phyloP scores from a whole-genome alignment of 2,329 filamentous ascomycete genomes.

The Leptographium flavum region DNA sequence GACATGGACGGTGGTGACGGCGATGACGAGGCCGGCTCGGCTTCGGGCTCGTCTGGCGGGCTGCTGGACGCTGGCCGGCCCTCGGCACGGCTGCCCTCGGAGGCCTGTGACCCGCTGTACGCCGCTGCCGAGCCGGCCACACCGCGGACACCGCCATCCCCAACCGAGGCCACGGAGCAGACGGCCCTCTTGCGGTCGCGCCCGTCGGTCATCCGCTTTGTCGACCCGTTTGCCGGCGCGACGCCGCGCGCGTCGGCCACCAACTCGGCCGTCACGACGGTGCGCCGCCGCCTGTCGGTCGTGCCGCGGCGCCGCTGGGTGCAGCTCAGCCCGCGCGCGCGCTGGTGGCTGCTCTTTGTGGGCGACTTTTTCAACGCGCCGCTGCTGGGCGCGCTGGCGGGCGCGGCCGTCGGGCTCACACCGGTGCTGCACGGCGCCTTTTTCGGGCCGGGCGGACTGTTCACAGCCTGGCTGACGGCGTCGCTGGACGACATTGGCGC shows the following conservation, averaged over 20 bases:
- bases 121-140: constrained; percentile 13
- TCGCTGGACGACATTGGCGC: constrained; percentile 46
- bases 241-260: constrained; percentile 10
- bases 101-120: constrained; percentile 4
- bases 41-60: not conserved
- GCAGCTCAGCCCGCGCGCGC: constrained; percentile 13
- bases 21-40: not conserved
- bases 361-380: constrained; percentile 45
- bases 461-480: constrained; percentile 52
- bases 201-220: constrained; percentile 4
- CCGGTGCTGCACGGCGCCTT: constrained; percentile 46
- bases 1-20: not conserved
- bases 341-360: constrained; percentile 22
- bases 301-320: constrained; percentile 16
- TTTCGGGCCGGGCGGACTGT: constrained; percentile 49
- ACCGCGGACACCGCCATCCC: constrained; percentile 35
- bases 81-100: not conserved
- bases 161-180: too few relatives aligned
- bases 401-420: constrained; percentile 43
- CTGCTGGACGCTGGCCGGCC: too few relatives aligned
- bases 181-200: not conserved
- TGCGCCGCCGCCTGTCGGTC: constrained; percentile 14
- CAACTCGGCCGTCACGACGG: not conserved
- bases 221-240: constrained; percentile 11
- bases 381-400: constrained; percentile 43